Evolutionary conservation across 1,284 basidiomycete genomes (phyloP), one percentile per base, ranked within the genome.

Genomic region (Ceratobasidium sp.): DNA sequence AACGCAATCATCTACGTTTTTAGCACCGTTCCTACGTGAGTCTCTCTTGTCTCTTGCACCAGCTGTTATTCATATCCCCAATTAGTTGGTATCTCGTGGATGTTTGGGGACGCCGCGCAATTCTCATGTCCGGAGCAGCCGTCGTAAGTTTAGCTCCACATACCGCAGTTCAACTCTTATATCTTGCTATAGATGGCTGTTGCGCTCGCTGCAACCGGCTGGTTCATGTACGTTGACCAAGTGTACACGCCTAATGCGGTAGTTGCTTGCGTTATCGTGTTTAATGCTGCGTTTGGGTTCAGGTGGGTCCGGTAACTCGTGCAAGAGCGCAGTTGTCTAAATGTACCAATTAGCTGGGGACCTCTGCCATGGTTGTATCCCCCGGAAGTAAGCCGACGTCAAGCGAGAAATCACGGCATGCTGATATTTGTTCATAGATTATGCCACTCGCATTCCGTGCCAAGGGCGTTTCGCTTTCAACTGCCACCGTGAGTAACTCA

Each of bases 21-120:
- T 25, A 91, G 89, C 74, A 93, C 93, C 2, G 80, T 95, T 53
- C 92, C 92, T 20, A 88, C 92, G 88, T 93, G 71, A 72, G 88
- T 82, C 54, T 43, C 69, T 65, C 20, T 17, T 15, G n/a, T 43
- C 55, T 40, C 47, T 47, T 72, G 49, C 55, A 71, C 70, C 20
- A 70, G n/a, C n/a, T n/a, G n/a, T n/a, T n/a, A n/a, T n/a, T 73
- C 38, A 67, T 76, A 34, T 71, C 70, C 15, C 75, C 76, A 69
- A 69, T 76, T 67, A 94, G 94, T 2, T 99, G 96, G 96, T 94
- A 93, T 79, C 85, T 99, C 52, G 92, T 98, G 67, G 96, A 99
- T 76, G 86, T 88, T 1, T 93, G 92, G 86, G 96, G 96, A 13
- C 86, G 96, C 55, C 87, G 96, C 0, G 83, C 90, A 2, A 98